These are phyloP conservation scores for Cyberlindnera mississippiensis DNA, from an alignment of 805 yeast species.

Conservation along the genomic window DNA sequence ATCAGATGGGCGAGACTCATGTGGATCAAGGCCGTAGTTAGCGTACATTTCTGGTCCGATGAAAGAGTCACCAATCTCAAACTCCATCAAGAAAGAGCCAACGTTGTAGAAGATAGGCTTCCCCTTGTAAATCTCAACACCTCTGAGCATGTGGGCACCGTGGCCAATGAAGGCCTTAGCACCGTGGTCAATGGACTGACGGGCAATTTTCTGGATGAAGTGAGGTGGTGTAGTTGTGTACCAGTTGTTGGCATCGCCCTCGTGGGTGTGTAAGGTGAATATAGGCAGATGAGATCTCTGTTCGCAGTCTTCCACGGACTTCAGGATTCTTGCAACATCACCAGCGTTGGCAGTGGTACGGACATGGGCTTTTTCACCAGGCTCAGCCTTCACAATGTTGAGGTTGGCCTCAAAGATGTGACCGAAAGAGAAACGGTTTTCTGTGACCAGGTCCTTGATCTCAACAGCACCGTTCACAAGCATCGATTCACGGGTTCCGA, in stretches of 20 bases:
- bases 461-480: slow-evolving; percentile 29
- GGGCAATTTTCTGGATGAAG: slow-evolving; percentile 26
- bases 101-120: slow-evolving; percentile 29
- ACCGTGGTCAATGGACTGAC: slow-evolving; percentile 26
- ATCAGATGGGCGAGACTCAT: slow-evolving; percentile 28
- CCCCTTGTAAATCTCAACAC: slow-evolving; percentile 28
- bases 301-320: slow-evolving; percentile 23
- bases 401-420: slow-evolving; percentile 29
- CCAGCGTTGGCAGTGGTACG: slow-evolving; percentile 22
- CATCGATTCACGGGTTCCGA: slow-evolving; percentile 29
- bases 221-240: slow-evolving; percentile 28
- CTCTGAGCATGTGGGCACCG: slow-evolving; percentile 30
- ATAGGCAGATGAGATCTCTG: slow-evolving; percentile 28
- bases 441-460: slow-evolving; percentile 23
- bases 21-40: slow-evolving; percentile 22
- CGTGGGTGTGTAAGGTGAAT: slow-evolving; percentile 29
- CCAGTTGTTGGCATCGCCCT: slow-evolving; percentile 32
- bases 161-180: slow-evolving; percentile 29
- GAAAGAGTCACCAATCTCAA: slow-evolving; percentile 26
- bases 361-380: slow-evolving; percentile 27
- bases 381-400: slow-evolving; percentile 20
- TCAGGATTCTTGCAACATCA: slow-evolving; percentile 24
- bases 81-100: slow-evolving; percentile 29
- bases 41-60: slow-evolving; percentile 28
- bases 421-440: slow-evolving; percentile 27